Percentiles rank a stretch among this genome's conserved stretches.
Conservation (phyloP, 352 stramenopile genomes). For the Globisporangium uncinulatum region DNA sequence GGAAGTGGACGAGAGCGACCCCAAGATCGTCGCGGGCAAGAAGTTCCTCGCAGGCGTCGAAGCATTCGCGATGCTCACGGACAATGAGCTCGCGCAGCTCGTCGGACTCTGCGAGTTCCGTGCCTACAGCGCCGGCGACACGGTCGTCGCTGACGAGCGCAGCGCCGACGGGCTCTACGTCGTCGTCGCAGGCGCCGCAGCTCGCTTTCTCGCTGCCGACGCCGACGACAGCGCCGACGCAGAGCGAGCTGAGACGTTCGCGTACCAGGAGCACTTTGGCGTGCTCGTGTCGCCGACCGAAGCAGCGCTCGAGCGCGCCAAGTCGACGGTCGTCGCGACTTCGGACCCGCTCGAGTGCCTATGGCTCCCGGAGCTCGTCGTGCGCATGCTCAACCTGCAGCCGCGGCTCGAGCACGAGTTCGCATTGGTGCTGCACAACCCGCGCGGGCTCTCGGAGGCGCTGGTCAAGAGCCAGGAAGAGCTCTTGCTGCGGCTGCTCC, state of each 20-base stretch:
- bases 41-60: conserved; percentile 51
- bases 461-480: conserved; percentile 29
- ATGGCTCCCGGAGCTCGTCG: conserved; percentile 43
- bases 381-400: conserved; percentile 60
- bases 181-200: conserved; percentile 31
- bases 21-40: conserved; percentile 44
- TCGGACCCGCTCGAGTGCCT: conserved; percentile 40
- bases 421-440: conserved; percentile 43
- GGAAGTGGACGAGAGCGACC: conserved; percentile 43
- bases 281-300: conserved; percentile 34
- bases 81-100: conserved; percentile 51
- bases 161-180: conserved; percentile 52
- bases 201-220: conserved; percentile 19
- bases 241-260: conserved; percentile 22
- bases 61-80: conserved; percentile 46
- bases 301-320: conserved; percentile 17
- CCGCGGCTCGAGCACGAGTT: conserved; percentile 57
- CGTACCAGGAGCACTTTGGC: conserved; percentile 58
- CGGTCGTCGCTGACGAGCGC: conserved; percentile 40
- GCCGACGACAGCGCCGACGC: conserved; percentile 18
- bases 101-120: conserved; percentile 37
- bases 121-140: conserved; percentile 28
- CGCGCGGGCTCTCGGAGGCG: conserved; percentile 14
- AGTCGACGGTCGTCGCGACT: conserved; percentile 28
- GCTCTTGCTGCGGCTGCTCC: conserved; percentile 32